phyloP scores from a whole-genome alignment of 139 green algal species.

The Pleodorina starrii region DNA sequence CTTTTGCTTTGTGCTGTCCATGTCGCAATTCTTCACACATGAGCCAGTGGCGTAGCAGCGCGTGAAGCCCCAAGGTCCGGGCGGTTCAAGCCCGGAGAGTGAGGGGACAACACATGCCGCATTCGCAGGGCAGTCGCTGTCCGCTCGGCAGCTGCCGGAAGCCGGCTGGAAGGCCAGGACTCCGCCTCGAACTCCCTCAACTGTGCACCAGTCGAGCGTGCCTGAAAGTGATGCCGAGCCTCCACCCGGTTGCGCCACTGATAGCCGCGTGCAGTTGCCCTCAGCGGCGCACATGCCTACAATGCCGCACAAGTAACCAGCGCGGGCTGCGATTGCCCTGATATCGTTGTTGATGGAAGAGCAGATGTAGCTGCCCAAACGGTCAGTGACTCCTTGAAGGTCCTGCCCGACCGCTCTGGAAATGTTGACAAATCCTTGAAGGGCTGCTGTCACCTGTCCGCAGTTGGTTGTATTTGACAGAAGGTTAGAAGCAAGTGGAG shows the following conservation, averaged over 20 bases:
- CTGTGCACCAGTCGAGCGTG: not conserved
- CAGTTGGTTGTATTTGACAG: no score
- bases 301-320: not conserved
- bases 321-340: not conserved
- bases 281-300: not conserved
- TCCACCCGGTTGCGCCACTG: no score
- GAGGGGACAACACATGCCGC: not conserved
- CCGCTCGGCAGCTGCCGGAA: not conserved
- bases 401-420: no score
- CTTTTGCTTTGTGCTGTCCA: not conserved
- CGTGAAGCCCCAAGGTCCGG: not conserved
- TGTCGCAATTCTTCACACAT: not conserved
- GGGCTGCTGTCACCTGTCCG: no score
- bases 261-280: no score
- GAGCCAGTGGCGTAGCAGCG: not conserved
- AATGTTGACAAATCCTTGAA: no score
- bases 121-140: not conserved
- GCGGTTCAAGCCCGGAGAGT: not conserved
- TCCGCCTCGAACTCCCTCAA: not conserved
- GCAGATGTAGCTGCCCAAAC: no score
- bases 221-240: not conserved
- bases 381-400: no score
- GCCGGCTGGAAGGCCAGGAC: not conserved
- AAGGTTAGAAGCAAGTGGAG: not conserved
- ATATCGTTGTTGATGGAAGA: not conserved